phyloP scores from a whole-genome alignment of 1,139 yeast genomes.

The Pichia sp. region DNA sequence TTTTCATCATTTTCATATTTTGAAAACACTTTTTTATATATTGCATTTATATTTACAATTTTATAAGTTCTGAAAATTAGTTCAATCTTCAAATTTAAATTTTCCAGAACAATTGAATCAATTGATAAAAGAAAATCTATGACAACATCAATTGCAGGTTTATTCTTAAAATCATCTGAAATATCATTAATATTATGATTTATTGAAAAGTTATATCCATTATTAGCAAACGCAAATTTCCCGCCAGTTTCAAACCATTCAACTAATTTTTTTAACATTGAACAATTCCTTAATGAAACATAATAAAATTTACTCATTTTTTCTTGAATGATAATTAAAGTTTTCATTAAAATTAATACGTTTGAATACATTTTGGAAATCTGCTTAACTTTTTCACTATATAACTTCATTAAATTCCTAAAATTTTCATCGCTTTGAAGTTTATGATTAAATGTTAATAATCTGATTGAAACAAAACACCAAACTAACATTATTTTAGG shows the following conservation, averaged over 20 bases:
- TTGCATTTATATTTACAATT: neutral
- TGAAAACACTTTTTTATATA: neutral
- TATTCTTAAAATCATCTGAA: neutral
- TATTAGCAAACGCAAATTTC: constrained; percentile 15
- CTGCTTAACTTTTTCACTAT: neutral
- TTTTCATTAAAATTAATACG: constrained; percentile 11
- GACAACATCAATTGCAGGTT: neutral
- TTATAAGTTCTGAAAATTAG: neutral
- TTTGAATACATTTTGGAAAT: constrained; percentile 3
- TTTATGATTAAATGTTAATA: constrained; percentile 1
- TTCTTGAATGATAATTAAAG: constrained; percentile 13
- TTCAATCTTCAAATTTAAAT: neutral
- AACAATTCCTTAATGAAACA: constrained; percentile 14
- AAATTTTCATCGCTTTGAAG: neutral
- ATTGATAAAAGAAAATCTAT: neutral
- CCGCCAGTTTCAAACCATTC: constrained; percentile 22
- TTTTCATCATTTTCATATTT: neutral
- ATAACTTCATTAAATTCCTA: neutral
- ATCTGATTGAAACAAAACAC: constrained; percentile 6
- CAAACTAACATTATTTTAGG: constrained; percentile 4
- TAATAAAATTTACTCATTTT: constrained; percentile 19
- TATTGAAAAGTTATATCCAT: neutral
- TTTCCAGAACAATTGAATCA: neutral
- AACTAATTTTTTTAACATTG: constrained; percentile 11
- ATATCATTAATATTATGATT: neutral